These are phyloP conservation scores for Pilaira anomala DNA, from an alignment of 192 early-diverging fungal genomes.

Conservation along the genomic window DNA sequence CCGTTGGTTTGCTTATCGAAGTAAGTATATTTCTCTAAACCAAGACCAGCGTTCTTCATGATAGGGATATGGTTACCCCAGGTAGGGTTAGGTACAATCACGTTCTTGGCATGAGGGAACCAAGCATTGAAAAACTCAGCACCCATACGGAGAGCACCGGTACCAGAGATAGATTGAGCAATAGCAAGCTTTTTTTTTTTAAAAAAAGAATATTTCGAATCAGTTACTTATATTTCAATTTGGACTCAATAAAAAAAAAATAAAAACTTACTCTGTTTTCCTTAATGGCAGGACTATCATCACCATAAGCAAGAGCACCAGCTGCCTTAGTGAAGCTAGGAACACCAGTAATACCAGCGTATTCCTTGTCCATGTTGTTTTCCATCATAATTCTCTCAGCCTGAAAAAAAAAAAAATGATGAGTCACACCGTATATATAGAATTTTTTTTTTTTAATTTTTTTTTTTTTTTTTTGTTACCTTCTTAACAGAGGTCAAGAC, in stretches of 20 bases:
- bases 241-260: neutral
- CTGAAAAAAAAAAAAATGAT: constrained; percentile 37
- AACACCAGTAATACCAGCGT: constrained; percentile 92
- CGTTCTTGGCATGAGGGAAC: constrained; percentile 79
- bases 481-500: constrained; percentile 87
- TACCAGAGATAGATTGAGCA: constrained; percentile 96
- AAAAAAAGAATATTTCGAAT: constrained; percentile 3
- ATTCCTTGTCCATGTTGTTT: constrained; percentile 87
- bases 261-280: constrained; percentile 54
- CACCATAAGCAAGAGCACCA: constrained; percentile 82
- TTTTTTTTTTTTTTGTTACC: constrained; percentile 38
- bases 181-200: constrained; percentile 68
- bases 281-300: constrained; percentile 61
- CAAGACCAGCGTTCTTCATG: constrained; percentile 85
- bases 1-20: constrained; percentile 92
- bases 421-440: neutral
- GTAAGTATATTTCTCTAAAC: constrained; percentile 89
- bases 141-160: constrained; percentile 93
- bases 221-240: no score
- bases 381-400: constrained; percentile 77
- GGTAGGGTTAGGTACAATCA: constrained; percentile 89
- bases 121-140: constrained; percentile 81
- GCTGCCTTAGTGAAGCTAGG: constrained; percentile 80
- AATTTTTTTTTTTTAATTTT: neutral
- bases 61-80: constrained; percentile 98